A percentile compares a stretch with the other conserved stretches of the same genome.
These are phyloP conservation scores for Phytophthora fragariae DNA, from an alignment of 352 stramenopile species.

Conservation along the genomic window DNA sequence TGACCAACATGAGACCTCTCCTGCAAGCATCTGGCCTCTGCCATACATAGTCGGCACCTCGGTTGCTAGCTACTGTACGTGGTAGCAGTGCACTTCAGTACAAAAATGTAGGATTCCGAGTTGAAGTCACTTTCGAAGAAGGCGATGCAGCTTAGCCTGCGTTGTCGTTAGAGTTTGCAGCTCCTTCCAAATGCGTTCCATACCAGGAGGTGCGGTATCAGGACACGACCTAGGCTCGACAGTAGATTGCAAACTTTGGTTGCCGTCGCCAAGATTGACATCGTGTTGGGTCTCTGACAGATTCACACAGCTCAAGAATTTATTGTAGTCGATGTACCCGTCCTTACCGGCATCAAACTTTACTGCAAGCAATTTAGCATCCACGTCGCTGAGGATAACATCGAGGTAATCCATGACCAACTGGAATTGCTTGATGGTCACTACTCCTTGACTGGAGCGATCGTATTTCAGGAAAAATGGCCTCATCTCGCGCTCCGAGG, in stretches of 20 bases:
- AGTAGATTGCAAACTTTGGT: neutral
- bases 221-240: neutral
- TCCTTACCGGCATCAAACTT: slow-evolving; percentile 64
- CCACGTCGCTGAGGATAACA: slow-evolving; percentile 52
- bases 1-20: neutral
- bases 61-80: neutral
- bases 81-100: neutral
- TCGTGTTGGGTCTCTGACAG: neutral
- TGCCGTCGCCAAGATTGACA: neutral
- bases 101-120: neutral
- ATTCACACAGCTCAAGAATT: slow-evolving; percentile 64
- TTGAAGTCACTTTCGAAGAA: slow-evolving; percentile 30
- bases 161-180: slow-evolving; percentile 49
- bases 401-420: slow-evolving; percentile 61
- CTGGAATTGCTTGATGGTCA: slow-evolving; percentile 56
- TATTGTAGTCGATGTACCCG: slow-evolving; percentile 69
- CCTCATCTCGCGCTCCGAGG: slow-evolving; percentile 22
- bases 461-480: slow-evolving; percentile 65
- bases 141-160: slow-evolving; percentile 47
- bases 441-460: slow-evolving; percentile 37
- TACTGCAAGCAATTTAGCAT: slow-evolving; percentile 57
- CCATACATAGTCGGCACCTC: neutral
- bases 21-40: neutral
- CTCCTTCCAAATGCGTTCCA: slow-evolving; percentile 52
- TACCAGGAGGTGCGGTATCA: slow-evolving; percentile 9